Base-by-base conservation (phyloP, 257 asterid genomes). In the Anisodus tanguticus region DNA sequence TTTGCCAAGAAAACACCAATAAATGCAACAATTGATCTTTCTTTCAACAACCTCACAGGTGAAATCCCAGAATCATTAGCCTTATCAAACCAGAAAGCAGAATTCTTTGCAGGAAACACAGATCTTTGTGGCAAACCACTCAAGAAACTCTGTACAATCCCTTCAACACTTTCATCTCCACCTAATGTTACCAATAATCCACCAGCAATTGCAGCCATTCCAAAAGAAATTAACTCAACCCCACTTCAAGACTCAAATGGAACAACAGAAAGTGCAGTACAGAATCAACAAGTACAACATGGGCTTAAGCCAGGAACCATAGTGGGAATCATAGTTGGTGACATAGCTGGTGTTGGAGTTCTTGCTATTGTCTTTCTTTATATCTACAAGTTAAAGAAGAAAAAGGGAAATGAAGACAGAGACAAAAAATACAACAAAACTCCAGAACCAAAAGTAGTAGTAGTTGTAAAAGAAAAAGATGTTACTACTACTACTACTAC, bases 151-250 rank as follows among this genome's bases (percentile, higher is more conserved):
- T 96, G 99, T 66, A 58, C 89, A 2, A 55, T 91, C 31, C 98
- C 99, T 81, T 94, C 98, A 31, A 88, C 92, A 43, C 80, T 91
- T 4, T 91, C 98, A 6, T 68, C 71, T n/a, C 97, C 97, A 10
- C 94, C 94, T 1, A 92, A 90, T 57, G 77, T 68, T 16, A 60
- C 92, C 0, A 26, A 87, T 9, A 94, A 91, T 5, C 59, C 97
- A 37, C 92, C 98, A 2, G 98, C 98, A 9, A 94, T 96, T 84
- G 98, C 98, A 5, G 99, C 91, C 83, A 94, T 96, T 26, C 99
- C 99, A 1, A 89, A 90, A 85, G 90, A 91, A 22, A 84, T 92
- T 43, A 89, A 72, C 80, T 57, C 90, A 12, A 66, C 84, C 45
- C 90, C 97, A 3, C 6, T 63, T 54, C 89, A 86, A 59, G 81